Base-by-base conservation (phyloP, 306 rosid genomes). In the Sphenostylis stenocarpa region DNA sequence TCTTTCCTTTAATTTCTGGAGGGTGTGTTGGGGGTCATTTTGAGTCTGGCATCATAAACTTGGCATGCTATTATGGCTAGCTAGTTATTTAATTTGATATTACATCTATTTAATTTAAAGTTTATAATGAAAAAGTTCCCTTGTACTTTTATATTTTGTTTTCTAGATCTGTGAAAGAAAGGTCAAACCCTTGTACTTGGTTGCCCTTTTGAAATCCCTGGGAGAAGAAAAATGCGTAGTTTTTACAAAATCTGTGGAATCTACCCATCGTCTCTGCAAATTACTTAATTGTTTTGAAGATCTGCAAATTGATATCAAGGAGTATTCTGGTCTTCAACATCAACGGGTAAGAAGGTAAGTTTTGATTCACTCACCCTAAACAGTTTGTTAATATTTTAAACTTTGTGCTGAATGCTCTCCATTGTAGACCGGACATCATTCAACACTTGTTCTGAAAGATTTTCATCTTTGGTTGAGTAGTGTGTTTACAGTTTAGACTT, bases 171-270 rank as follows among this genome's bases (percentile, higher is more conserved):
- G 98, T 65, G 96, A 90, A 76, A 69, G 86, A 72, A 89, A 89
- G 72, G 80, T 88, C 84, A 95, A 95, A 81, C 97, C 97, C 4
- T 83, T 92, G 83, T 90, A 89, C 76, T 83, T 95, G 87, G 95
- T 86, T 83, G 93, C 87, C 31, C 97, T 95, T 56, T 86, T 92
- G 75, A 92, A 89, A 86, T 84, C 87, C 49, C 77, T 95, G 38
- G 97, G 82, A 82, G 88, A 78, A 36, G 97, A 92, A 79, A 92
- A 95, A 76, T 92, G 96, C 89, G 88, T 95, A 4, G 89, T 92
- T 84, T 95, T 95, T 65, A 92, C 98, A 33, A 84, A 90, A 75
- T 95, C 97, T 14, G 98, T 95, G 85, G 97, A 89, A 57, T 88
- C 97, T 20, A 90, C 98, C 65, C 97, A 87, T 71, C 93, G 93